Percentiles rank a stretch among this genome's conserved stretches.
phyloP scores from a whole-genome alignment of 352 stramenopile genomes.

The Peronospora destructor region DNA sequence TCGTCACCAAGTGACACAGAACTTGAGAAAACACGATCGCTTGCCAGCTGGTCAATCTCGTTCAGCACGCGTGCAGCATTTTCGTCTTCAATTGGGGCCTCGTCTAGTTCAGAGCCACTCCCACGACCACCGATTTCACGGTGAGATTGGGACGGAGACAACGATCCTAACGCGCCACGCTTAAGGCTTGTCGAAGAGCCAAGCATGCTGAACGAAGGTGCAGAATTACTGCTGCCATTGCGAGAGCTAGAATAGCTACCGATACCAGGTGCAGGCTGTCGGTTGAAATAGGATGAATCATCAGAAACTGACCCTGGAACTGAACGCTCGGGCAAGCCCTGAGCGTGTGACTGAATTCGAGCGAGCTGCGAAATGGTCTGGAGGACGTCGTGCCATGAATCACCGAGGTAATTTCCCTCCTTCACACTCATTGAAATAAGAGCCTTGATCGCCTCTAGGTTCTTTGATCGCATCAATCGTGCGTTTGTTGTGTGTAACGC shows the following conservation, averaged over 20 bases:
- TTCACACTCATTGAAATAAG: slow-evolving; percentile 95
- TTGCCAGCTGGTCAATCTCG: slow-evolving; percentile 81
- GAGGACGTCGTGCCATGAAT: slow-evolving; percentile 95
- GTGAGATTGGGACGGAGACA: slow-evolving; percentile 51
- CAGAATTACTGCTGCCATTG: slow-evolving; percentile 26
- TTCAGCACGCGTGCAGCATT: slow-evolving; percentile 77
- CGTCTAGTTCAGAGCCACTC: no score
- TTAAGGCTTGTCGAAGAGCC: slow-evolving; percentile 21
- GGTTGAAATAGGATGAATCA: slow-evolving; percentile 79
- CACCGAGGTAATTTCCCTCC: slow-evolving; percentile 94
- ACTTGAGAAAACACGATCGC: slow-evolving; percentile 89
- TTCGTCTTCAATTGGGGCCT: slow-evolving; percentile 69
- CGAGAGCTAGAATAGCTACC: slow-evolving; percentile 21
- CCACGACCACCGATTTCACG: no score
- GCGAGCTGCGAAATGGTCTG: slow-evolving; percentile 96
- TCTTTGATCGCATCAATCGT: slow-evolving; percentile 92
- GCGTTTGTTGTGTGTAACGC: slow-evolving; percentile 89
- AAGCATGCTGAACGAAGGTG: slow-evolving; percentile 27
- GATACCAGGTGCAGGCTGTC: slow-evolving; percentile 31
- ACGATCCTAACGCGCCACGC: slow-evolving; percentile 22
- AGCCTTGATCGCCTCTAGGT: slow-evolving; percentile 96
- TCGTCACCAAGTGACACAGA: slow-evolving; percentile 70
- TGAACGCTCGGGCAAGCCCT: slow-evolving; percentile 62
- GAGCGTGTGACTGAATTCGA: slow-evolving; percentile 93
- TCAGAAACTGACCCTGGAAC: slow-evolving; percentile 13